Conservation (phyloP, 257 asterid genomes). For the Solanum microdontum region DNA sequence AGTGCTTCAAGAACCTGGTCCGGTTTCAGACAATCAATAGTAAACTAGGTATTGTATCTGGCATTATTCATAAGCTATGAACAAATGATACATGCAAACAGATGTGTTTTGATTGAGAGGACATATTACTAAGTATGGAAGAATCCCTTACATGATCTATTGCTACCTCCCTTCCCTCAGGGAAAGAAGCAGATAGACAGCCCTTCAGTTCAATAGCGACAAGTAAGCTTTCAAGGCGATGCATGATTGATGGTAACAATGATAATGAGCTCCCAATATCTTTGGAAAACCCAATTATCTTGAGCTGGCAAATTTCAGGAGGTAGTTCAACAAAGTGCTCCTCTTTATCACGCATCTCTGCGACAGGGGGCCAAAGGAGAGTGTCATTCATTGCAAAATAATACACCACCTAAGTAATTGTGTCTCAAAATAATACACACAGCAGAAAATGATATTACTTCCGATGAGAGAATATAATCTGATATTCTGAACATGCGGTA, state of each 20-base stretch:
- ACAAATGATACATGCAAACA: background rate
- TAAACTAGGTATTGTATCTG: constrained; percentile 5
- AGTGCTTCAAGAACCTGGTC: constrained; percentile 96
- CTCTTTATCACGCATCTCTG: constrained; percentile 63
- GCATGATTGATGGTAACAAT: constrained; percentile 84
- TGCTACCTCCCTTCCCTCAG: constrained; percentile 71
- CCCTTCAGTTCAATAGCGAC: constrained; percentile 80
- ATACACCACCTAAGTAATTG: background rate
- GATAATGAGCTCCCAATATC: constrained; percentile 93
- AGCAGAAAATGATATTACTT: background rate
- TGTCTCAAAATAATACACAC: background rate
- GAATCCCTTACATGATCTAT: constrained; percentile 46
- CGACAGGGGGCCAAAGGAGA: background rate
- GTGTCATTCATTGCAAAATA: background rate
- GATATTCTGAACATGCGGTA: background rate
- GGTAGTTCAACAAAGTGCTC: constrained; percentile 91
- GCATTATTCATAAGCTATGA: background rate
- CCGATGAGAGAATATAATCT: background rate
- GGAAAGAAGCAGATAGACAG: constrained; percentile 59
- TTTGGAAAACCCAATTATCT: constrained; percentile 89
- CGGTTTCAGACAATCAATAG: constrained; percentile 15
- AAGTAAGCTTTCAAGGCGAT: constrained; percentile 79
- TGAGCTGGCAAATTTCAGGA: constrained; percentile 89
- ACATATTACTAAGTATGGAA: background rate
- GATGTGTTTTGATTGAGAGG: background rate